Percentiles rank a stretch among this genome's conserved stretches.
phyloP scores from a whole-genome alignment of 2,329 filamentous ascomycete species.

The Cladophialophora yegresii region DNA sequence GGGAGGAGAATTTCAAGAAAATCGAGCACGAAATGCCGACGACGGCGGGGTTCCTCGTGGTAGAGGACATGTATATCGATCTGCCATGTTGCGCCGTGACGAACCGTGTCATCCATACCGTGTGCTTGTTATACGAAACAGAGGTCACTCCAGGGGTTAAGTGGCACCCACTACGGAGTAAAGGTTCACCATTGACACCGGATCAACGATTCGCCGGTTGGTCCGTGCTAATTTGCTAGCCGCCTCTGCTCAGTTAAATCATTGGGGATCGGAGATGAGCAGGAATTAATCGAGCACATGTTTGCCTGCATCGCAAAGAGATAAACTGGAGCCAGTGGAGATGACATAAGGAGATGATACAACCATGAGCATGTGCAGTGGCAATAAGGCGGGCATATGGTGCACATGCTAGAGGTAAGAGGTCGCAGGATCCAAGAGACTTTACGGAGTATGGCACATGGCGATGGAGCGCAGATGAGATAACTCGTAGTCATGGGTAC shows the following conservation, averaged over 20 bases:
- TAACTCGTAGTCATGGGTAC: not conserved
- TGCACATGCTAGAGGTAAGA: constrained; percentile 17
- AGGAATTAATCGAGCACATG: not conserved
- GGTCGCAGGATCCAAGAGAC: not conserved
- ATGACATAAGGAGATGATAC: constrained; percentile 14
- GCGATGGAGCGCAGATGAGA: not conserved
- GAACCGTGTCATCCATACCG: not conserved
- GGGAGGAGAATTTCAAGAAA: too few species aligned
- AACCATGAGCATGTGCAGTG: constrained; percentile 10
- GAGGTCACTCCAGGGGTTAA: not conserved
- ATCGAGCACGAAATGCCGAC: not conserved
- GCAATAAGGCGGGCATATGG: not conserved
- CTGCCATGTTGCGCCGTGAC: not conserved
- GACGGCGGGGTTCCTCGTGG: not conserved
- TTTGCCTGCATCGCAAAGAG: not conserved
- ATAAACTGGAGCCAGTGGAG: constrained; percentile 8
- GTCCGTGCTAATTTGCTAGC: not conserved
- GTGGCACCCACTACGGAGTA: not conserved
- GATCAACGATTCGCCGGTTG: not conserved
- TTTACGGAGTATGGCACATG: not conserved
- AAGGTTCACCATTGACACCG: not conserved
- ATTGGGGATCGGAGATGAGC: not conserved
- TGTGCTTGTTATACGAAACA: not conserved
- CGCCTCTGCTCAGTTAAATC: not conserved
- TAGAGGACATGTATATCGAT: not conserved